A percentile compares a stretch with the other conserved stretches of the same genome.
Conservation (phyloP, 257 asterid species). For the Cruciata laevipes region DNA sequence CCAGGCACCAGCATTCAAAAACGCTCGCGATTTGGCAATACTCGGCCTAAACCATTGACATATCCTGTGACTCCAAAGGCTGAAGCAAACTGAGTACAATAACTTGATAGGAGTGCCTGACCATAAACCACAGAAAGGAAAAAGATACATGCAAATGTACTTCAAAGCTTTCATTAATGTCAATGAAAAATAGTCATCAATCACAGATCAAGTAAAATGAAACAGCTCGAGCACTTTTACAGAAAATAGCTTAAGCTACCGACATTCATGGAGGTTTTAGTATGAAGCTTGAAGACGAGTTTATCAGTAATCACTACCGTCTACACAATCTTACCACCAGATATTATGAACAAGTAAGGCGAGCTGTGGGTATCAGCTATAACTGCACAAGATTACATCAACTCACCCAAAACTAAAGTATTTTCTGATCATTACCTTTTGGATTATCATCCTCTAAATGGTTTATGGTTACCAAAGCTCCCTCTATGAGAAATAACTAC, state of each 20-base stretch:
- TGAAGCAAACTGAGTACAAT: constrained; percentile 31
- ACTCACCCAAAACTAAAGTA: neutral
- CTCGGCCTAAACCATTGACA: constrained; percentile 90
- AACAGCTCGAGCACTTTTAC: neutral
- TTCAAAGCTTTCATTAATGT: neutral
- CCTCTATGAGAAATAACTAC: neutral
- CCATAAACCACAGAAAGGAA: constrained; percentile 18
- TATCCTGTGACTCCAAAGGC: constrained; percentile 97
- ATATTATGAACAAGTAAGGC: neutral
- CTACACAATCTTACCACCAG: neutral
- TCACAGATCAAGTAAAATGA: neutral
- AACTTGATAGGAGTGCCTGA: constrained; percentile 30
- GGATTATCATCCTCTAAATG: neutral
- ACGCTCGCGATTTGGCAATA: constrained; percentile 83
- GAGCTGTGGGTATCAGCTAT: neutral
- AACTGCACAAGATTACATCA: neutral
- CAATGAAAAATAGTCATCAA: neutral
- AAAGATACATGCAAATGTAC: neutral
- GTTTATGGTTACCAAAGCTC: neutral
- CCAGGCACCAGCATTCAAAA: constrained; percentile 75
- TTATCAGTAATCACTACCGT: neutral
- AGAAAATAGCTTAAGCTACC: neutral
- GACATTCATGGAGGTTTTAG: neutral
- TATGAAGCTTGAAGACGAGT: neutral
- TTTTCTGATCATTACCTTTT: neutral